Percentiles rank a stretch among this genome's conserved stretches.
Evolutionary conservation across 192 early-diverging fungal species (phyloP).

Genomic region (Pilaira anomala): DNA sequence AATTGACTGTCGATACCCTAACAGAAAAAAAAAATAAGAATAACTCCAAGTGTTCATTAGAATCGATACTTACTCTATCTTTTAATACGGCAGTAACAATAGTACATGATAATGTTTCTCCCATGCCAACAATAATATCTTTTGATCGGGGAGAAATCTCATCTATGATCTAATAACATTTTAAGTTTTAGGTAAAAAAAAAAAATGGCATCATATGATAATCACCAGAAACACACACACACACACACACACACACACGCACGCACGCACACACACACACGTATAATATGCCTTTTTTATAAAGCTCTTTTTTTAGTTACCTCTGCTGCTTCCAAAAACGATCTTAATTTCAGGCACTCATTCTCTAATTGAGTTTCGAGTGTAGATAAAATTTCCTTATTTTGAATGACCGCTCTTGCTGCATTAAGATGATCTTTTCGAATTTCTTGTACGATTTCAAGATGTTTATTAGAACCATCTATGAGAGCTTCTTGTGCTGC

Average conservation of each 20-base stretch:
- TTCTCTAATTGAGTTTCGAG: constrained; percentile 56
- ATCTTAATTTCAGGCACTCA: constrained; percentile 68
- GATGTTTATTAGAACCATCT: constrained; percentile 38
- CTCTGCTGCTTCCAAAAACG: constrained; percentile 85
- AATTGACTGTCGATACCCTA: constrained; percentile 79
- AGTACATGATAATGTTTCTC: constrained; percentile 84
- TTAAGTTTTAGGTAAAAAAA: too few relatives aligned
- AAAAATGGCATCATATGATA: neutral
- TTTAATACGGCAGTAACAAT: constrained; percentile 75
- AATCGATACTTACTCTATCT: constrained; percentile 35
- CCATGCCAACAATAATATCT: constrained; percentile 84
- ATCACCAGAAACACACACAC: too few relatives aligned
- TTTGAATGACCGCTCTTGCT: constrained; percentile 46
- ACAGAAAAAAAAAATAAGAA: neutral
- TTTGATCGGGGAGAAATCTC: constrained; percentile 91
- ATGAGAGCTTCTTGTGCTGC: constrained; percentile 31
- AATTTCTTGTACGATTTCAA: constrained; percentile 77
- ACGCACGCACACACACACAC: too few relatives aligned
- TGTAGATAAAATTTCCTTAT: constrained; percentile 38
- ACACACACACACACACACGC: too few relatives aligned
- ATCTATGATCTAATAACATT: constrained; percentile 62
- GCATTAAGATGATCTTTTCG: constrained; percentile 68
- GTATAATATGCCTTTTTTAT: too few relatives aligned
- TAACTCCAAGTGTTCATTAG: too few relatives aligned
- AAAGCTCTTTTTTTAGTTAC: constrained; percentile 5